These are phyloP conservation scores for Russula lepida DNA, from an alignment of 768 basidiomycete species.

Conservation along the genomic window DNA sequence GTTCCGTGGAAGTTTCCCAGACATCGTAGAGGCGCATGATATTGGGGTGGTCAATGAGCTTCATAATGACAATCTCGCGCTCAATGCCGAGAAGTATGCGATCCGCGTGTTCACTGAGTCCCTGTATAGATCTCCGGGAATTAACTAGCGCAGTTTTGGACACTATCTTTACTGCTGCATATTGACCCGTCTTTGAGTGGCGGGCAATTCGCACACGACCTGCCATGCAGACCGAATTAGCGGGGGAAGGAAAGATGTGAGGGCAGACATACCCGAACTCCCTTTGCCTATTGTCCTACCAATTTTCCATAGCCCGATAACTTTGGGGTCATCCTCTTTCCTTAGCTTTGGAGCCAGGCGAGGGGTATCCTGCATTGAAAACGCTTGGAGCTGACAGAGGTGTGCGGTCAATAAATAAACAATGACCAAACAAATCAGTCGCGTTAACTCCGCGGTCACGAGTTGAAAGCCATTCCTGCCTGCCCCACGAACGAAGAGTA, in stretches of 20 bases:
- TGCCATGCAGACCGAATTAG: constrained; percentile 26
- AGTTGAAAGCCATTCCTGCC: background rate
- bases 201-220: constrained; percentile 87
- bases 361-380: constrained; percentile 11
- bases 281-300: constrained; percentile 50
- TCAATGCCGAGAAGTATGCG: constrained; percentile 75
- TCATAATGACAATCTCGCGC: constrained; percentile 96
- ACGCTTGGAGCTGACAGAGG: background rate
- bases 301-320: constrained; percentile 47
- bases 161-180: constrained; percentile 93
- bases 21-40: constrained; percentile 93
- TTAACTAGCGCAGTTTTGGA: constrained; percentile 60
- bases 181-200: constrained; percentile 79
- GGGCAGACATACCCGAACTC: constrained; percentile 37
- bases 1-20: constrained; percentile 86
- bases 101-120: constrained; percentile 65
- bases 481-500: background rate
- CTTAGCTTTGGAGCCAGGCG: constrained; percentile 17
- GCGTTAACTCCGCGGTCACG: constrained; percentile 14
- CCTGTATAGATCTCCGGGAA: constrained; percentile 59
- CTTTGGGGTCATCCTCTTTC: constrained; percentile 30
- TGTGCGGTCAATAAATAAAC: constrained; percentile 1
- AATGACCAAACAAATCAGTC: constrained; percentile 15
- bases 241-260: background rate
- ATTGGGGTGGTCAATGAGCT: constrained; percentile 91